Conservation (phyloP, 2,329 filamentous ascomycete species). For the Pyricularia grisea region DNA sequence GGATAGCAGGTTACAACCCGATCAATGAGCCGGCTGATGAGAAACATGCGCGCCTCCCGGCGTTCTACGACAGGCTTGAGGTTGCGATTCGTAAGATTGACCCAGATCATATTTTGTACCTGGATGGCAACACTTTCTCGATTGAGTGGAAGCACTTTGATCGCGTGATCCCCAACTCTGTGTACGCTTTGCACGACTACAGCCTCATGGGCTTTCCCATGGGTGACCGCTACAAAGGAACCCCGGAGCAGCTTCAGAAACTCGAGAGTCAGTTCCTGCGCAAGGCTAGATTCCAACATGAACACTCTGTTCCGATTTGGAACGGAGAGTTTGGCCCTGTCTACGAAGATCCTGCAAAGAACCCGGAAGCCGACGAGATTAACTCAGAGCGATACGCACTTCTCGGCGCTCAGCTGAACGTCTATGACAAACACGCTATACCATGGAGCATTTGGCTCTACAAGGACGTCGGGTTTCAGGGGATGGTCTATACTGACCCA, state of each 20-base stretch:
- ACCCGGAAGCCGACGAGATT: conserved; percentile 24
- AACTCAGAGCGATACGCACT: conserved; percentile 35
- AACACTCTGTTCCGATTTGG: conserved; percentile 32
- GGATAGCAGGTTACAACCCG: conserved; percentile 14
- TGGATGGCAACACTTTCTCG: conserved; percentile 35
- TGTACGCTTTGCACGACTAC: conserved; percentile 40
- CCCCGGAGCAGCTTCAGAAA: conserved; percentile 28
- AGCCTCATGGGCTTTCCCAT: conserved; percentile 31
- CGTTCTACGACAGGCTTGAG: conserved; percentile 31
- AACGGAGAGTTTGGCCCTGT: conserved; percentile 39
- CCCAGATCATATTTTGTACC: conserved; percentile 37
- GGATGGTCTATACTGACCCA: conserved; percentile 40
- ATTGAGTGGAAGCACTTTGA: conserved; percentile 26
- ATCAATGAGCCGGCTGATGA: conserved; percentile 23
- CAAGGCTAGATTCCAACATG: conserved; percentile 33
- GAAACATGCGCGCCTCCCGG: conserved; percentile 21
- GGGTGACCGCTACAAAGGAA: conserved; percentile 28
- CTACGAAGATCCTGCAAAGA: conserved; percentile 24
- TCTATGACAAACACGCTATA: conserved; percentile 40
- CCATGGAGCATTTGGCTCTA: conserved; percentile 53
- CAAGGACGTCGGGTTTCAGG: conserved; percentile 47
- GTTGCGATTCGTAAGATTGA: conserved; percentile 28
- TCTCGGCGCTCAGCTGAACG: conserved; percentile 34
- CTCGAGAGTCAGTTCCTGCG: conserved; percentile 29
- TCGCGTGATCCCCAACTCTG: conserved; percentile 23